Percentiles rank a stretch among this genome's conserved stretches.
phyloP scores from a whole-genome alignment of 2,329 filamentous ascomycete species.

The Pseudocercospora fijiensis region DNA sequence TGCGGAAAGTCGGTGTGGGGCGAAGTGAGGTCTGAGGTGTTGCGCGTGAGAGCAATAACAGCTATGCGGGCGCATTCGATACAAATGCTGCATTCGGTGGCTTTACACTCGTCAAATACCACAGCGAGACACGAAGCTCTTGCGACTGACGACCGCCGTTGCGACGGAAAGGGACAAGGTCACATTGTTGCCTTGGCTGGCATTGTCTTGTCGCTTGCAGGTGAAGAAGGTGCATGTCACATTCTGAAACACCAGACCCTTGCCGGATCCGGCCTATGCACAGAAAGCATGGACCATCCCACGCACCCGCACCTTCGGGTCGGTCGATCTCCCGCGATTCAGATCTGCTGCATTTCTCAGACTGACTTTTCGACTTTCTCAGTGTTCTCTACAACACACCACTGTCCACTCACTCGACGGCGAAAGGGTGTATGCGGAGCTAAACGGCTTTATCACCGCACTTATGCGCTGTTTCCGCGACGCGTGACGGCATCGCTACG shows the following conservation, averaged over 20 bases:
- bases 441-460: not conserved
- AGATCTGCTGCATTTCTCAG: not conserved
- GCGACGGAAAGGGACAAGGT: constrained; percentile 2
- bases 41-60: not conserved
- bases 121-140: not conserved
- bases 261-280: not conserved
- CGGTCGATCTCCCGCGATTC: not conserved
- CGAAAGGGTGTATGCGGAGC: not conserved
- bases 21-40: not conserved
- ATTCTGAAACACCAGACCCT: not conserved
- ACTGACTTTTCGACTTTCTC: not conserved
- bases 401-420: not conserved
- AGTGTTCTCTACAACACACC: not conserved
- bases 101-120: not conserved
- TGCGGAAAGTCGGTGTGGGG: not conserved
- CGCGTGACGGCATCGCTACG: constrained; percentile 9
- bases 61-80: not conserved
- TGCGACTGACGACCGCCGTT: not conserved
- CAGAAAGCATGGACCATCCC: too few relatives aligned
- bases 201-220: constrained; percentile 2
- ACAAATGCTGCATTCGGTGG: not conserved
- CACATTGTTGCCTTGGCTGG: constrained; percentile 4
- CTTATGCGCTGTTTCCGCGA: not conserved
- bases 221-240: not conserved
- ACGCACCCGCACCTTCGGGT: not conserved